phyloP scores from a whole-genome alignment of 305 asterid genomes.

The Euphrasia arctica region DNA sequence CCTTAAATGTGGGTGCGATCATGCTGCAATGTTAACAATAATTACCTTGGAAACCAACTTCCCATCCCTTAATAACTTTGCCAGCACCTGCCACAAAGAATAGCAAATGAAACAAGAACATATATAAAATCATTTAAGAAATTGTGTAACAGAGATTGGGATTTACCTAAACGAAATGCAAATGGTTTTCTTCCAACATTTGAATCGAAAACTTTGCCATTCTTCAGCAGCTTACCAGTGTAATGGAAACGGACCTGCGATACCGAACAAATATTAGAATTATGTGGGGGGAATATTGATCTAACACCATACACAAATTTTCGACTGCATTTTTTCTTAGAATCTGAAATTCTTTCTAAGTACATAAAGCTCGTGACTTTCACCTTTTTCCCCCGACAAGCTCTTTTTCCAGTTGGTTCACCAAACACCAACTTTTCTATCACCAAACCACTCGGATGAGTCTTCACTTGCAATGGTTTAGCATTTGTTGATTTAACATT shows the following conservation, averaged over 20 bases:
- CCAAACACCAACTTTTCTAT: slow-evolving; percentile 87
- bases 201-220: slow-evolving; percentile 67
- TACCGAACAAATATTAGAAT: no score
- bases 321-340: no score
- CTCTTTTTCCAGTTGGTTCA: slow-evolving; percentile 87
- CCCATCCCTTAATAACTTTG: slow-evolving; percentile 95
- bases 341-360: background rate
- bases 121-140: background rate
- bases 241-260: slow-evolving; percentile 70
- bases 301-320: slow-evolving; percentile 2
- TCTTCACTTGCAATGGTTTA: slow-evolving; percentile 62
- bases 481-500: slow-evolving; percentile 34
- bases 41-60: slow-evolving; percentile 87
- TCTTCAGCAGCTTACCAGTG: slow-evolving; percentile 79
- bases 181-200: slow-evolving; percentile 75
- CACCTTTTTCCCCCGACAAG: slow-evolving; percentile 82
- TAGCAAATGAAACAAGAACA: slow-evolving; percentile 20
- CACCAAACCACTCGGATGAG: slow-evolving; percentile 75
- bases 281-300: no score
- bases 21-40: slow-evolving; percentile 16
- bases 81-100: slow-evolving; percentile 65
- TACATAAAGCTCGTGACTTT: slow-evolving; percentile 9
- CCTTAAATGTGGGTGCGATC: background rate
- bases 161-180: slow-evolving; percentile 77
- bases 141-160: background rate